These are phyloP conservation scores for Irpex sp. DNA, from an alignment of 1,284 basidiomycete species.

Conservation along the genomic window DNA sequence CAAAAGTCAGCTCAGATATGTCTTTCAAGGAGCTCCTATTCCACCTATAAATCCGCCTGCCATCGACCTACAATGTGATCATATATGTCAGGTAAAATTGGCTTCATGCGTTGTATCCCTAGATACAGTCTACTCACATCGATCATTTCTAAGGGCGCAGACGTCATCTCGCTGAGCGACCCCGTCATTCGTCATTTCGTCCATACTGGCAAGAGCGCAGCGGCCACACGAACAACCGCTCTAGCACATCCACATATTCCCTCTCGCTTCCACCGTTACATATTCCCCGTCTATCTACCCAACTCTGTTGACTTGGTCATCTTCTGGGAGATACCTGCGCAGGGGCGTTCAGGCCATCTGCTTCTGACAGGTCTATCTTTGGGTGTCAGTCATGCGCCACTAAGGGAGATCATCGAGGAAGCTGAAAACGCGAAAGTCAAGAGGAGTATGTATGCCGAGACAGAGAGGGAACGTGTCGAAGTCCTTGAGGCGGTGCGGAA, in stretches of 20 bases:
- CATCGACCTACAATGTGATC: slow-evolving; percentile 48
- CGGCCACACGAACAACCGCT: slow-evolving; percentile 33
- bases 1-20: slow-evolving; percentile 41
- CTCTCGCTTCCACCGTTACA: slow-evolving; percentile 39
- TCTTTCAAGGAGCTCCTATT: slow-evolving; percentile 48
- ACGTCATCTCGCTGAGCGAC: slow-evolving; percentile 24
- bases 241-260: slow-evolving; percentile 64
- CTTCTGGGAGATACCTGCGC: slow-evolving; percentile 66
- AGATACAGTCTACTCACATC: neutral
- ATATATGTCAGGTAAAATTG: slow-evolving; percentile 43
- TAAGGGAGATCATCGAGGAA: slow-evolving; percentile 54
- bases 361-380: slow-evolving; percentile 56
- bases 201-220: slow-evolving; percentile 44
- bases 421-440: slow-evolving; percentile 63
- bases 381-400: slow-evolving; percentile 63
- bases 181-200: slow-evolving; percentile 43
- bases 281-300: slow-evolving; percentile 83
- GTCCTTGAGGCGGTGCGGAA: slow-evolving; percentile 63
- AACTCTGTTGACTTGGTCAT: slow-evolving; percentile 68
- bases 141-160: neutral
- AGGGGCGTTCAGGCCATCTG: slow-evolving; percentile 58
- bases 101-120: neutral
- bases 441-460: slow-evolving; percentile 88
- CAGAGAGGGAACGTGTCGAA: slow-evolving; percentile 64
- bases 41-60: slow-evolving; percentile 48